Evolutionary conservation across 2,329 filamentous ascomycete genomes (phyloP), one percentile per base, ranked within the genome.

Genomic region (Fusarium euwallaceae): DNA sequence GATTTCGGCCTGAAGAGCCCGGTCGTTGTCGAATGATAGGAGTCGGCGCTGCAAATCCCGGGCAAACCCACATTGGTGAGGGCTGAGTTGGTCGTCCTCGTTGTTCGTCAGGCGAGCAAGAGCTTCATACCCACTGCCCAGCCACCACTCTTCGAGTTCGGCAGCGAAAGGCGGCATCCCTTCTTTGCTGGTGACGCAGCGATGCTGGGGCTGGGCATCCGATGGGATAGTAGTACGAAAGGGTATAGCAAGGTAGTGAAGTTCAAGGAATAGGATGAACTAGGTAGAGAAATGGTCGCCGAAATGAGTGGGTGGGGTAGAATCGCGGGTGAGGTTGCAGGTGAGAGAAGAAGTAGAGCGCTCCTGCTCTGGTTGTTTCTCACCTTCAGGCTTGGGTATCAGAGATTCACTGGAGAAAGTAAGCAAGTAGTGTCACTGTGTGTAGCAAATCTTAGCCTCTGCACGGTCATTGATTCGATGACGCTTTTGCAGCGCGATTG

Each of bases 61-160:
- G 17, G 79, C 78, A 65, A 82, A 84, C 9, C 82, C 82, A 27
- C 80, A 81, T 41, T 84, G 78, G 8, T 66, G 71, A 32, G 77
- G 73, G 7, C 62, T 71, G 17, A 74, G 48, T 6, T 61, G 61
- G 3, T 78, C 27, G 8, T 72, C 64, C 11, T 75, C 65, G 2
- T 45, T 27, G 43, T 79, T 64, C n/a, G 82, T 67, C 12, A 84
- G 76, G 4, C 73, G 66, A 6, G 55, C 61, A 8, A 84, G 76
- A 14, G 65, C 63, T 20, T 78, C 75, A 20, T 71, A 67, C 9
- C 80, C 81, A 24, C 55, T 61, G 7, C 64, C 72, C 36, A 82
- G 76, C 83, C 83, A 84, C 79, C 82, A 83, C 34, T 75, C 64
- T 67, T 83, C 78, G 17, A 83, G 75, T 55, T 83, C 80, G 17